Conservation (phyloP, 768 basidiomycete species). For the Agrocybe chaxingu region DNA sequence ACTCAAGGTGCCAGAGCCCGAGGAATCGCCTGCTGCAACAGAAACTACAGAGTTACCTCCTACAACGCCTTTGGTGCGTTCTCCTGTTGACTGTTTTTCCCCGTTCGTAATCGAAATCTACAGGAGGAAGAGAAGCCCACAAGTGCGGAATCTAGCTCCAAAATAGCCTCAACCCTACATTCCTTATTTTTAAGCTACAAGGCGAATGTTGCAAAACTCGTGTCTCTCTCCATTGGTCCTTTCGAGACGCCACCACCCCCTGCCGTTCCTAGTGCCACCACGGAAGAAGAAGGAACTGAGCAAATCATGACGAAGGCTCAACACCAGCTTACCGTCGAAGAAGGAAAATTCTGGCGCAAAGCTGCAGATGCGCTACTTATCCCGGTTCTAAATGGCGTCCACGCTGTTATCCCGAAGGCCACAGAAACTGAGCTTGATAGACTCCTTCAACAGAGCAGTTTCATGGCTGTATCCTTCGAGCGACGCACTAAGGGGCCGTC, state of each 20-base stretch:
- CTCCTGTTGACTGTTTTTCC: not conserved
- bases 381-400: not conserved
- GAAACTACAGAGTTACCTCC: too few relatives aligned
- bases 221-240: constrained; percentile 27
- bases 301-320: constrained; percentile 62
- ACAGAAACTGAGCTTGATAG: constrained; percentile 10
- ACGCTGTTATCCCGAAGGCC: not conserved
- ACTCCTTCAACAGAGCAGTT: constrained; percentile 48
- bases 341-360: constrained; percentile 56
- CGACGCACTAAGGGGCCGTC: constrained; percentile 64
- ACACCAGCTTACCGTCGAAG: constrained; percentile 54
- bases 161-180: constrained; percentile 16
- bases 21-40: too few relatives aligned
- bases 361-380: not conserved
- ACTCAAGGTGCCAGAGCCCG: too few relatives aligned
- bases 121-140: too few relatives aligned
- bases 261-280: constrained; percentile 14
- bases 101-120: not conserved
- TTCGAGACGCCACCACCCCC: constrained; percentile 9
- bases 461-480: constrained; percentile 63
- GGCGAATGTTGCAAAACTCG: constrained; percentile 42
- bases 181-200: constrained; percentile 48
- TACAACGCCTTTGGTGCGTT: too few relatives aligned
- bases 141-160: too few relatives aligned
- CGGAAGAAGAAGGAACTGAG: constrained; percentile 35